Percentiles rank a stretch among this genome's conserved stretches.
Evolutionary conservation across 768 basidiomycete species (phyloP).

Genomic region (Boletus sp.): DNA sequence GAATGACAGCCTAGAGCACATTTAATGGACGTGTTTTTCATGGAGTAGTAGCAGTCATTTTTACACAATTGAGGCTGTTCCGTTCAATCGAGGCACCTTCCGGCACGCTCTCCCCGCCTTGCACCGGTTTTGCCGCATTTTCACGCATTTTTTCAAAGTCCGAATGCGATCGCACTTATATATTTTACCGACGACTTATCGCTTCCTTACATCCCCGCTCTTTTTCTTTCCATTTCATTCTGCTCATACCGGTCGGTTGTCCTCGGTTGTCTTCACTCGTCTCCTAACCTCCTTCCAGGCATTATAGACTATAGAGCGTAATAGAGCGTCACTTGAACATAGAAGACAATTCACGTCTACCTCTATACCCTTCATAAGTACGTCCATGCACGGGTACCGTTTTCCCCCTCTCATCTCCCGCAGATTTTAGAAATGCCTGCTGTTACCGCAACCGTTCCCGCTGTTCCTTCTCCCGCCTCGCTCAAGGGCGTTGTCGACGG

Average conservation of each 20-base stretch:
- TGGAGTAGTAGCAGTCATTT: constrained; percentile 17
- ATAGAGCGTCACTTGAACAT: constrained; percentile 52
- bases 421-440: constrained; percentile 76
- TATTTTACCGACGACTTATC: background rate
- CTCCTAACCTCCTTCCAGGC: constrained; percentile 29
- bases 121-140: background rate
- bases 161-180: constrained; percentile 20
- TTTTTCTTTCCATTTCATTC: constrained; percentile 25
- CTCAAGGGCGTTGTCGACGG: constrained; percentile 69
- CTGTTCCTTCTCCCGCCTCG: constrained; percentile 58
- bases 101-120: background rate
- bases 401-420: background rate
- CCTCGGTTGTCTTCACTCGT: background rate
- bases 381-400: constrained; percentile 9
- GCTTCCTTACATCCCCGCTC: constrained; percentile 30
- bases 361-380: constrained; percentile 41
- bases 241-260: constrained; percentile 33
- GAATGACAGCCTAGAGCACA: constrained; percentile 29
- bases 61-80: constrained; percentile 13
- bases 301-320: constrained; percentile 39
- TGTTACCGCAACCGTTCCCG: constrained; percentile 61
- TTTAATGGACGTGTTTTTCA: constrained; percentile 12
- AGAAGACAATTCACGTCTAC: constrained; percentile 36
- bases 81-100: background rate
- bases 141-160: constrained; percentile 28